A percentile compares a stretch with the other conserved stretches of the same genome.
phyloP scores from a whole-genome alignment of 768 basidiomycete genomes.

The Tulasnella sp. region DNA sequence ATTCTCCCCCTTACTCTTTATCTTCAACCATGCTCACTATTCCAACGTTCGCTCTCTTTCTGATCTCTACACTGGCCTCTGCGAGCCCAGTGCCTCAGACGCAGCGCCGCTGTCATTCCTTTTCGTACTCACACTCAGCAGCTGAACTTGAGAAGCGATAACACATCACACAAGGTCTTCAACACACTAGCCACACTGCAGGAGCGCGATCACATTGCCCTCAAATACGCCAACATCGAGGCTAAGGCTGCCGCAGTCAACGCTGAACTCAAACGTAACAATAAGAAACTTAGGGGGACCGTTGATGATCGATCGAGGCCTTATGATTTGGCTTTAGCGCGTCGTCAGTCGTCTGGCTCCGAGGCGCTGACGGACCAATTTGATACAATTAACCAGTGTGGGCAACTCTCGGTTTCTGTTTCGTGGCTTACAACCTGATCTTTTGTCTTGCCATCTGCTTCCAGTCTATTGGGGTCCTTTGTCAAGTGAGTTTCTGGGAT shows the following conservation, averaged over 20 bases:
- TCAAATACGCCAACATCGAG: neutral
- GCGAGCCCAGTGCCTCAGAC: too few species aligned
- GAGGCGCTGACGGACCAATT: neutral
- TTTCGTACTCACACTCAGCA: too few species aligned
- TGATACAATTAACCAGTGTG: neutral
- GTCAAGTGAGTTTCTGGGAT: neutral
- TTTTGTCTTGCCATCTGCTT: neutral
- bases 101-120: too few species aligned
- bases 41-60: too few species aligned
- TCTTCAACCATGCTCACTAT: too few species aligned
- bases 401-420: neutral
- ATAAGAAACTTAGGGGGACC: neutral
- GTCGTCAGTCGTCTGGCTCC: neutral
- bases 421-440: neutral
- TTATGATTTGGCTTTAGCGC: neutral
- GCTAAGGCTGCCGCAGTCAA: neutral
- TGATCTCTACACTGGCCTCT: too few species aligned
- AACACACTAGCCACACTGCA: neutral
- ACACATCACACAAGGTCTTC: neutral
- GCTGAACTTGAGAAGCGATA: neutral
- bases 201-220: neutral
- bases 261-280: neutral
- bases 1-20: too few species aligned
- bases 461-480: constrained; percentile 1
- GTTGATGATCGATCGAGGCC: neutral